These are phyloP conservation scores for Exophiala phaeomuriformis DNA, from an alignment of 2,329 filamentous ascomycete genomes.

Conservation along the genomic window DNA sequence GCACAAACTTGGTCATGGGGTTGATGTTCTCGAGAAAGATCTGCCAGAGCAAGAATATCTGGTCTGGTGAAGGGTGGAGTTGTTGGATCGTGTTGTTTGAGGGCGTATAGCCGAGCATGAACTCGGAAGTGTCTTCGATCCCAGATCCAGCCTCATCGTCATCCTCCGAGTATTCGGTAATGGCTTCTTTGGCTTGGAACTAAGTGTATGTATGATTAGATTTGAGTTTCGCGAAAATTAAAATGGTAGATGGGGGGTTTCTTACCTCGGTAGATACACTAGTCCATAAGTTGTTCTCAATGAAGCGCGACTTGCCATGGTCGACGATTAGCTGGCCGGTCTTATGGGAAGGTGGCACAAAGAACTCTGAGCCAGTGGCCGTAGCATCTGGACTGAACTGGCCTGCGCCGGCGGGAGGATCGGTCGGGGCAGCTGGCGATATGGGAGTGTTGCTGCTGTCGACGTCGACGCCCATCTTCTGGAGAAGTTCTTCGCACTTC, in stretches of 20 bases:
- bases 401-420: neutral
- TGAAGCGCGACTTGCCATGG: slow-evolving; percentile 21
- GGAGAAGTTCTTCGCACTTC: slow-evolving; percentile 25
- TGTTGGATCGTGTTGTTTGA: slow-evolving; percentile 14
- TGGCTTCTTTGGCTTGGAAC: slow-evolving; percentile 20
- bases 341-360: slow-evolving; percentile 1
- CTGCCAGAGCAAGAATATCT: slow-evolving; percentile 65
- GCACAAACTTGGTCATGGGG: slow-evolving; percentile 63
- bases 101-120: slow-evolving; percentile 25
- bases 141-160: slow-evolving; percentile 22
- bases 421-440: neutral
- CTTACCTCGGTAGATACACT: slow-evolving; percentile 22
- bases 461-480: slow-evolving; percentile 22
- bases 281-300: slow-evolving; percentile 27
- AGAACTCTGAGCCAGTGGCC: neutral
- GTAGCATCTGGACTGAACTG: slow-evolving; percentile 2
- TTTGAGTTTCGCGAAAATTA: neutral
- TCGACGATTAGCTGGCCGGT: slow-evolving; percentile 19
- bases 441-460: slow-evolving; percentile 5
- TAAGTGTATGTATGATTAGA: neutral
- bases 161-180: slow-evolving; percentile 25
- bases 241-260: neutral
- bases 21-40: slow-evolving; percentile 67
- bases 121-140: slow-evolving; percentile 19
- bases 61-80: slow-evolving; percentile 27